Conservation (phyloP, 2,329 filamentous ascomycete species). For the Talaromyces sp. region DNA sequence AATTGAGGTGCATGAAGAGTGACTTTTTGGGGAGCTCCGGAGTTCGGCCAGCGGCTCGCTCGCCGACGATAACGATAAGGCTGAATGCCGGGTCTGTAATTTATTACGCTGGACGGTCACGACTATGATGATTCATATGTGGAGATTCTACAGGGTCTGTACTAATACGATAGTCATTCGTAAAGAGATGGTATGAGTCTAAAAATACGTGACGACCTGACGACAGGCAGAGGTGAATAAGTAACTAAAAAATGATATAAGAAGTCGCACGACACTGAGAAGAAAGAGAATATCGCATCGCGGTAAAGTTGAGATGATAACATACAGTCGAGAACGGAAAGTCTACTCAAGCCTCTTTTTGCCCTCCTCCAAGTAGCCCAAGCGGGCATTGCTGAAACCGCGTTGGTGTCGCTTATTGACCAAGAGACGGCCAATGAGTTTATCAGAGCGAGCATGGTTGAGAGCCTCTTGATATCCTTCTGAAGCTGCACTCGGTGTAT, state of each 20-base stretch:
- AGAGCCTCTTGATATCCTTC: constrained; percentile 89
- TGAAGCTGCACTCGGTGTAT: constrained; percentile 76
- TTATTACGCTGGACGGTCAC: background rate
- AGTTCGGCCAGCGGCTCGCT: constrained; percentile 9
- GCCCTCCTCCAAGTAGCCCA: constrained; percentile 86
- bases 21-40: background rate
- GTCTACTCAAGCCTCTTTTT: constrained; percentile 88
- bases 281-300: constrained; percentile 1
- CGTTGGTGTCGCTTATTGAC: constrained; percentile 64
- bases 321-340: background rate
- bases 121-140: background rate
- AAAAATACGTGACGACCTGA: background rate
- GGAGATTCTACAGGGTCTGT: background rate
- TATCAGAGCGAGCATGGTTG: constrained; percentile 74
- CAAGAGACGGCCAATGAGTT: constrained; percentile 72
- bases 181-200: background rate
- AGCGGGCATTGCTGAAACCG: constrained; percentile 74
- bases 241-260: constrained; percentile 3
- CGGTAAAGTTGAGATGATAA: background rate
- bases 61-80: constrained; percentile 5
- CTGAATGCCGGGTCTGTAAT: background rate
- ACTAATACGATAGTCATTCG: background rate
- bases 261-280: background rate
- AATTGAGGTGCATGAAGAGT: background rate
- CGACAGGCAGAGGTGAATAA: constrained; percentile 8